Evolutionary conservation across 257 asterid species (phyloP).

Genomic region (Solanum sejunctum): DNA sequence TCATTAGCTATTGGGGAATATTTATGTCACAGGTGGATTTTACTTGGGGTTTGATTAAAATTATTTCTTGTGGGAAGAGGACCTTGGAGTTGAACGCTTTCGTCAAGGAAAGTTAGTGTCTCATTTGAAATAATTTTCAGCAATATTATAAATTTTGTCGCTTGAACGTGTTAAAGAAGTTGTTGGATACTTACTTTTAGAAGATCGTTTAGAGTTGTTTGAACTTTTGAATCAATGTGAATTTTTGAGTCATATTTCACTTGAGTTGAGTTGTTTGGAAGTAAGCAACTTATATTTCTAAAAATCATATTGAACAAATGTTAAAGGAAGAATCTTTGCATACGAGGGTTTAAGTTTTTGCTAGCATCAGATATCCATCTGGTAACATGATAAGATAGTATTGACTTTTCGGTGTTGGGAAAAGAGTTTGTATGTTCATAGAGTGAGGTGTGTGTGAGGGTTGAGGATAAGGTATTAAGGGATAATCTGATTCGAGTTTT

Average conservation of each 20-base stretch:
- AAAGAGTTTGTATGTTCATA: neutral
- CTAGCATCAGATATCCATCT: neutral
- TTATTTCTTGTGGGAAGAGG: slow-evolving; percentile 80
- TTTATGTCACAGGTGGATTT: too few relatives aligned
- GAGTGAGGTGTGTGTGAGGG: neutral
- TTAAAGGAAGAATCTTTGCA: too few relatives aligned
- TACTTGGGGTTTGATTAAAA: slow-evolving; percentile 24
- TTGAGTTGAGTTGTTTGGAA: neutral
- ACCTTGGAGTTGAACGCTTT: slow-evolving; percentile 56
- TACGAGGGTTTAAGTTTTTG: slow-evolving; percentile 4
- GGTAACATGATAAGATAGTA: slow-evolving; percentile 4
- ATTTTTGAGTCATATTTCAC: neutral
- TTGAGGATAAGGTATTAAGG: too few relatives aligned
- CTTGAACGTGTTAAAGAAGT: neutral
- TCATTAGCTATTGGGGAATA: slow-evolving; percentile 1
- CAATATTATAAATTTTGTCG: neutral
- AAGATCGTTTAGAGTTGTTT: neutral
- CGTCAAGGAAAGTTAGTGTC: slow-evolving; percentile 35
- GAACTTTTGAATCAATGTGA: neutral
- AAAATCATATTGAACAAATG: slow-evolving; percentile 4
- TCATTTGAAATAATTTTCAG: neutral
- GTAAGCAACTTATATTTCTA: neutral
- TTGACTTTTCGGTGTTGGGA: neutral
- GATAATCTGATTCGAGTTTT: too few relatives aligned
- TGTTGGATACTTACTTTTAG: neutral